Percentiles rank a stretch among this genome's conserved stretches.
These are phyloP conservation scores for Trametes cingulata DNA, from an alignment of 768 basidiomycete species.

Conservation along the genomic window DNA sequence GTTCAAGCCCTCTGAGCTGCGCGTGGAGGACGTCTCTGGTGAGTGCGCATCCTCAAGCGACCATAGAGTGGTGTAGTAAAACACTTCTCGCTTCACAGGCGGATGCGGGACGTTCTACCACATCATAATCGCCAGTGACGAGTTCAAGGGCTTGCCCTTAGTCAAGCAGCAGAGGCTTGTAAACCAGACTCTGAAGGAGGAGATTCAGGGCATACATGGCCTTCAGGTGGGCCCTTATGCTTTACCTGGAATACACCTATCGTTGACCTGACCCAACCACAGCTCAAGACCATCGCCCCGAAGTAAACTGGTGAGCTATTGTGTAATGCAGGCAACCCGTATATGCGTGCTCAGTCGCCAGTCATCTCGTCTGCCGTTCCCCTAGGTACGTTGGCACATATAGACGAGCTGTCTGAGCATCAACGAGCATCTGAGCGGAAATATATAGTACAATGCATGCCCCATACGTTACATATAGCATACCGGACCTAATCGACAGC, in stretches of 20 bases:
- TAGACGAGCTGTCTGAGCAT: too few species aligned
- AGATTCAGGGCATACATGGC: slow-evolving; percentile 91
- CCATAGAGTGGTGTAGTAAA: background rate
- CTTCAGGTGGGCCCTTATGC: slow-evolving; percentile 65
- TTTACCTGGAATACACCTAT: too few species aligned
- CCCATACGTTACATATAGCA: slow-evolving; percentile 7
- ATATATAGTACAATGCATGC: slow-evolving; percentile 7
- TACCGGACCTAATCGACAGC: slow-evolving; percentile 3
- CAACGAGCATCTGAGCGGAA: slow-evolving; percentile 6
- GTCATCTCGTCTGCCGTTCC: background rate
- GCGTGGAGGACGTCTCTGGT: slow-evolving; percentile 97
- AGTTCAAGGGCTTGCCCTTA: slow-evolving; percentile 81
- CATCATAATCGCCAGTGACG: slow-evolving; percentile 81
- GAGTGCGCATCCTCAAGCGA: background rate
- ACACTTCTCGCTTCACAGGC: slow-evolving; percentile 45
- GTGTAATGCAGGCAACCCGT: background rate
- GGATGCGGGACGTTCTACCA: slow-evolving; percentile 98
- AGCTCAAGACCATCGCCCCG: slow-evolving; percentile 28
- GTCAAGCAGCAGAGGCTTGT: slow-evolving; percentile 95
- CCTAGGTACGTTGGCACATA: background rate
- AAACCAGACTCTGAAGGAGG: slow-evolving; percentile 80
- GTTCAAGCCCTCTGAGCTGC: slow-evolving; percentile 79
- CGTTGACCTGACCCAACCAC: background rate
- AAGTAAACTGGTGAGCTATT: slow-evolving; percentile 13
- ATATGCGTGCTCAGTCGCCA: background rate